Evolutionary conservation across 805 yeast genomes (phyloP), one percentile per base, ranked within the genome.

Genomic region (Barnettozyma siamensis): DNA sequence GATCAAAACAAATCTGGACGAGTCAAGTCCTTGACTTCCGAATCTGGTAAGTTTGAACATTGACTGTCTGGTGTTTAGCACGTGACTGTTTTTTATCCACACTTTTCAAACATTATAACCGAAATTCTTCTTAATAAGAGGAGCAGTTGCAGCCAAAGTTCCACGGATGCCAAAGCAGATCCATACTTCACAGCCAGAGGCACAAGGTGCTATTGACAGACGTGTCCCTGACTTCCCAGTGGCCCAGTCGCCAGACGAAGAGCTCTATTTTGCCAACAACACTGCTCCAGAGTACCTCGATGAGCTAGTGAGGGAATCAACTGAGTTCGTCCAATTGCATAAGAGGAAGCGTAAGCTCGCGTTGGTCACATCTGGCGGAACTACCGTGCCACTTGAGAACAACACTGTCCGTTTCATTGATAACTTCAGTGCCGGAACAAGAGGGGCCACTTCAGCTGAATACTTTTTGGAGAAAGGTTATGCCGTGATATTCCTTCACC

Each of bases 401-500:
- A 93, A 93, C 58, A 93, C 99, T 0, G 99, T 93, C 7, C 67
- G 99, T 40, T 93, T 93, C 63, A 88, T 93, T 55, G 99, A 93
- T 63, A 93, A 93, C 58, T 93, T 93, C 61, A 81, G 93, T 49
- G 98, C 98, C 19, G 99, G 99, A 19, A 93, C 97, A 0, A 76
- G 99, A 62, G 99, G 99, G 42, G 95, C 99, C 4, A 80, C 96
- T 0, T 82, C 94, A 31, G 96, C 98, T 4, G 99, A 93, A 62
- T 83, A 86, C 57, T 87, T 91, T 51, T 66, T 93, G 40, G 86
- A 83, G 42, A 67, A 76, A 42, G 96, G 88, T 2, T 93, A 93
- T 57, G 91, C 96, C 12, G 99, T 93, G 29, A 83, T 93, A 26
- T 93, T 93, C 56, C 64, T 93, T 31, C 95, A 93, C 62, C 71